These are phyloP conservation scores for Ustilago cynodontis DNA, from an alignment of 1,284 basidiomycete species.

Conservation along the genomic window DNA sequence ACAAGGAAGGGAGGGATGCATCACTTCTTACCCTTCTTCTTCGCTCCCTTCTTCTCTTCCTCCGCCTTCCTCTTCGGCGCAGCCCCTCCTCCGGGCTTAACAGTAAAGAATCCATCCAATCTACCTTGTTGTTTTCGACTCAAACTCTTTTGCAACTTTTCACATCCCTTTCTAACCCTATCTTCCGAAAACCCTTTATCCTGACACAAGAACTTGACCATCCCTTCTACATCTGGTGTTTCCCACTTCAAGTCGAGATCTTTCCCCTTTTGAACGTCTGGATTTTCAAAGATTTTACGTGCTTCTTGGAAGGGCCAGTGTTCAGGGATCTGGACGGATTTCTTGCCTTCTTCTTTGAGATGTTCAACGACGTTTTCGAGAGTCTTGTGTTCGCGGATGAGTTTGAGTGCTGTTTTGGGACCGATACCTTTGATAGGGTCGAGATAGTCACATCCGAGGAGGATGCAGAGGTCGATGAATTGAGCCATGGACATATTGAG, in stretches of 20 bases:
- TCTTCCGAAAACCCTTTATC: constrained; percentile 99
- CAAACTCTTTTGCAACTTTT: constrained; percentile 88
- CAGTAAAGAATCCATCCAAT: constrained; percentile 88
- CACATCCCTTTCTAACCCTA: constrained; percentile 92
- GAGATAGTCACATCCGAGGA: constrained; percentile 97
- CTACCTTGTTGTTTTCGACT: constrained; percentile 95
- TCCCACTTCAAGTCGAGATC: constrained; percentile 97
- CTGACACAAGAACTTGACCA: constrained; percentile 91
- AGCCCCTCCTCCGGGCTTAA: constrained; percentile 24
- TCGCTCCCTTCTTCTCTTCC: constrained; percentile 31
- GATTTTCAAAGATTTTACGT: constrained; percentile 87
- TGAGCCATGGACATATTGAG: constrained; percentile 90
- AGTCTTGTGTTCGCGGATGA: constrained; percentile 86
- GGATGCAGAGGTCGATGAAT: constrained; percentile 97
- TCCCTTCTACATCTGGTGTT: constrained; percentile 89
- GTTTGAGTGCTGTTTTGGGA: constrained; percentile 93
- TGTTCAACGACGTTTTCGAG: constrained; percentile 86
- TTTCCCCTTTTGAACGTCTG: constrained; percentile 87
- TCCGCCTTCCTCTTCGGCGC: constrained; percentile 47
- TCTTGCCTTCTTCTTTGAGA: constrained; percentile 72
- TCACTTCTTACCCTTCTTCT: constrained; percentile 57
- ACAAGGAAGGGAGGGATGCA: neutral
- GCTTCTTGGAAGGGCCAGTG: constrained; percentile 97
- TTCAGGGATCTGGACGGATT: constrained; percentile 79
- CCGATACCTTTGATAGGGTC: constrained; percentile 96